These are phyloP conservation scores for Tolypocladium album DNA, from an alignment of 2,329 filamentous ascomycete species.

Conservation along the genomic window DNA sequence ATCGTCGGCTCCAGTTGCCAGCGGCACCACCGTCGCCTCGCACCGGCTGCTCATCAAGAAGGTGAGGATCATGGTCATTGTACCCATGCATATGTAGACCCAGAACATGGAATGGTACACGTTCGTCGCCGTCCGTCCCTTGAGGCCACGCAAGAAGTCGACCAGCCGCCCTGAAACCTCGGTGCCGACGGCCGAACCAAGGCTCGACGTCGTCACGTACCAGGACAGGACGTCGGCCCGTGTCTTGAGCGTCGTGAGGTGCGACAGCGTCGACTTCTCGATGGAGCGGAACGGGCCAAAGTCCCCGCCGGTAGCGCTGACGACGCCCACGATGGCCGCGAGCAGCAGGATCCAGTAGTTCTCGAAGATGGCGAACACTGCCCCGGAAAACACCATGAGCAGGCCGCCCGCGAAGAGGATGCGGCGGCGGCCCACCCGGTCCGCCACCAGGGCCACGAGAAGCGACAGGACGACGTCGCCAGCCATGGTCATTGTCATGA, in stretches of 20 bases:
- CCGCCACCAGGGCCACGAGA: conserved; percentile 46
- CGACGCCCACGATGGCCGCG: conserved; percentile 49
- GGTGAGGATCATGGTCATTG: conserved; percentile 35
- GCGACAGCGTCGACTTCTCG: conserved; percentile 53
- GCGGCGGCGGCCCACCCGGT: conserved; percentile 43
- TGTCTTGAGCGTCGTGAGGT: conserved; percentile 43
- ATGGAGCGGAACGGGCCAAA: conserved; percentile 59
- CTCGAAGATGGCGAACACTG: conserved; percentile 40
- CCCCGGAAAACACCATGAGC: conserved; percentile 46
- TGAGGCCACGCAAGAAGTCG: conserved; percentile 29
- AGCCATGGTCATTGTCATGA: conserved; percentile 52
- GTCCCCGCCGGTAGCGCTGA: conserved; percentile 52
- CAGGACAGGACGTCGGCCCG: conserved; percentile 55
- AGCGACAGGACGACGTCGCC: conserved; percentile 51
- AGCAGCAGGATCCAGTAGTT: conserved; percentile 49
- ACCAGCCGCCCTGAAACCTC: conserved; percentile 41
- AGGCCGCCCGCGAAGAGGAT: conserved; percentile 41
- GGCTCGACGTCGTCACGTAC: conserved; percentile 49
- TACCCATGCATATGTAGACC: conserved; percentile 46
- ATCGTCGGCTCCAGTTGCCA: conserved; percentile 8
- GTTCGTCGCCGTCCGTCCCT: conserved; percentile 37
- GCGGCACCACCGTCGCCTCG: conserved; percentile 24
- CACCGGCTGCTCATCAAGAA: conserved; percentile 36
- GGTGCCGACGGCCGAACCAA: conserved; percentile 43
- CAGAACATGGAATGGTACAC: conserved; percentile 49